Base-by-base conservation (phyloP, 768 basidiomycete genomes). In the Atractiella rhizophila region DNA sequence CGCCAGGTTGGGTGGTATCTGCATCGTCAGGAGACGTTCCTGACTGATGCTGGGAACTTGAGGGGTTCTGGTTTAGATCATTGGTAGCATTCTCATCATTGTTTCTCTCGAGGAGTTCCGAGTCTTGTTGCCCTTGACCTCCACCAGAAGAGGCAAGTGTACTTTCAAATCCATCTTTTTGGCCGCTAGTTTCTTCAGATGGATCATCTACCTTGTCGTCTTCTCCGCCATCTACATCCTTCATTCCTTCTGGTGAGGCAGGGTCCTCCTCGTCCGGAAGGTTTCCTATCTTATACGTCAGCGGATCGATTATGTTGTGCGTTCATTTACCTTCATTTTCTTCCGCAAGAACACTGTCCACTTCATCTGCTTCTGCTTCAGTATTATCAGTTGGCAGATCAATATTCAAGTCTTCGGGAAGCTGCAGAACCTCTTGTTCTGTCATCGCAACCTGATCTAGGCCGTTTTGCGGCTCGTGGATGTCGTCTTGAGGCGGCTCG, bases 51-150 rank as follows among this genome's bases (percentile, higher is more conserved):
- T n/a, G n/a, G n/a, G n/a, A n/a, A n/a, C n/a, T n/a, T n/a, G n/a
- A n/a, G n/a, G n/a, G n/a, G n/a, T n/a, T n/a, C n/a, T n/a, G n/a
- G n/a, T n/a, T n/a, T n/a, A n/a, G n/a, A n/a, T n/a, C n/a, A n/a
- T n/a, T n/a, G n/a, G n/a, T 73, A 59, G 4, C 74, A 71, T 49
- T 77, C 72, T 25, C 66, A 62, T 5, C 59, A 20, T 26, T n/a
- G 29, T 40, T 19, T 7, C 26, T 13, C 26, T 20, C 5, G 18
- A 18, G 29, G 18, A 30, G 47, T 11, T n/a, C n/a, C n/a, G n/a
- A n/a, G n/a, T n/a, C n/a, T n/a, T n/a, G n/a, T n/a, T n/a, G n/a
- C n/a, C n/a, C n/a, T n/a, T 25, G 28, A 26, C 44, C 42, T 25
- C 39, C 30, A 13, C 42, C 35, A 3, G 44, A 33, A 45, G 41